A percentile compares a stretch with the other conserved stretches of the same genome.
phyloP scores from a whole-genome alignment of 2,329 filamentous ascomycete species.

The Aureobasidium leucospermi region DNA sequence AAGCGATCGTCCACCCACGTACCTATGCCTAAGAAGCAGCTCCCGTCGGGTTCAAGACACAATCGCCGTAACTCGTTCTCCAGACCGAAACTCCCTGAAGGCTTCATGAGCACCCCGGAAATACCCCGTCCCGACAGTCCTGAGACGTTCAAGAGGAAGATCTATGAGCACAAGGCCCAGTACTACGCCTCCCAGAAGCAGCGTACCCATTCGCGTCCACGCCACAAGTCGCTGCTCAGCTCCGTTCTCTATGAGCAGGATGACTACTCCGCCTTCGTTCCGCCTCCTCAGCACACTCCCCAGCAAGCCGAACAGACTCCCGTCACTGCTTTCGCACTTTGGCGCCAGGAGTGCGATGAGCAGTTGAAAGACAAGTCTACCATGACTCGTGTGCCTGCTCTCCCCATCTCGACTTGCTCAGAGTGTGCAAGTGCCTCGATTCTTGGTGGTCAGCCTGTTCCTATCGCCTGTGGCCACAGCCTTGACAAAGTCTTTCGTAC shows the following conservation, averaged over 20 bases:
- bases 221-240: constrained; percentile 3
- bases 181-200: constrained; percentile 5
- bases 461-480: constrained; percentile 6
- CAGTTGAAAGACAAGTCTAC: not conserved
- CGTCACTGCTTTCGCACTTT: not conserved
- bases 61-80: not conserved
- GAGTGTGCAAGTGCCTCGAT: not conserved
- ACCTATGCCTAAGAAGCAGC: constrained; percentile 2
- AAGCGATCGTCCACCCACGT: not conserved
- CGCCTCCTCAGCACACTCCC: not conserved
- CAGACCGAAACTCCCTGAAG: not conserved
- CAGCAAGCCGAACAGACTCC: not conserved
- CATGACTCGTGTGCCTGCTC: constrained; percentile 1
- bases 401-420: not conserved
- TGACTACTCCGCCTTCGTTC: not conserved
- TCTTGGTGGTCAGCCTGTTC: not conserved
- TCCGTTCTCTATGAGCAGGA: not conserved
- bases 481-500: constrained; percentile 2
- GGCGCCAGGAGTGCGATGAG: constrained; percentile 6
- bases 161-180: constrained; percentile 2
- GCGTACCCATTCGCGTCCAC: not conserved
- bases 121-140: not conserved
- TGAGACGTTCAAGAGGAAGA: constrained; percentile 3
- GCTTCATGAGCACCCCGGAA: not conserved
- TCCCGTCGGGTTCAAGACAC: not conserved